These are phyloP conservation scores for Biscogniauxia sp. DNA, from an alignment of 2,329 filamentous ascomycete species.

Conservation along the genomic window DNA sequence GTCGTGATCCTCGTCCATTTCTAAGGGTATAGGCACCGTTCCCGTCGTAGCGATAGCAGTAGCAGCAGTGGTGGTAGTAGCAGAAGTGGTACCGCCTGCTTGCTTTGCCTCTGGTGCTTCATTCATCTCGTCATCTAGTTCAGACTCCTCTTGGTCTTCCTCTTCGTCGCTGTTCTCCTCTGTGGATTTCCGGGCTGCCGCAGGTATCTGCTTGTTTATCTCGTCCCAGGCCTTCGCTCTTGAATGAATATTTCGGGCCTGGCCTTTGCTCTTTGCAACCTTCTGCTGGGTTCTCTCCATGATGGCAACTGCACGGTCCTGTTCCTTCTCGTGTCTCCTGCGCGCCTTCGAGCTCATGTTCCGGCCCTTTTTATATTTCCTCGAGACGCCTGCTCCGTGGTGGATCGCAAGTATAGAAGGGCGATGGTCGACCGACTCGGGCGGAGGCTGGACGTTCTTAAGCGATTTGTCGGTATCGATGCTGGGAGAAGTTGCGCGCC, in stretches of 20 bases:
- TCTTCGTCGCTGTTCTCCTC: conserved; percentile 13
- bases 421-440: conserved; percentile 47
- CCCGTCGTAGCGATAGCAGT: background rate
- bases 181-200: conserved; percentile 7
- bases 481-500: conserved; percentile 67
- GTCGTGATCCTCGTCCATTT: conserved; percentile 16
- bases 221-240: conserved; percentile 58
- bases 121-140: conserved; percentile 26
- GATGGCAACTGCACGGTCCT: conserved; percentile 59
- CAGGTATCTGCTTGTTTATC: conserved; percentile 45
- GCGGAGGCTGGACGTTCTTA: conserved; percentile 55
- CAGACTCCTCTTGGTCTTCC: conserved; percentile 19
- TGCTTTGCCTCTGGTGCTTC: conserved; percentile 6
- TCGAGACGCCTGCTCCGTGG: conserved; percentile 63
- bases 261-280: conserved; percentile 52
- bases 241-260: conserved; percentile 45
- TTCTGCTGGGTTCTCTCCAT: conserved; percentile 58
- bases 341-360: conserved; percentile 57
- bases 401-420: conserved; percentile 70
- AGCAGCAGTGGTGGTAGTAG: too few relatives aligned
- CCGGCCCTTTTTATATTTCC: conserved; percentile 60
- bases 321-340: conserved; percentile 53
- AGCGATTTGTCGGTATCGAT: conserved; percentile 72
- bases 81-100: background rate
- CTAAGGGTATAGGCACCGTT: conserved; percentile 7